phyloP scores from a whole-genome alignment of 2,329 filamentous ascomycete genomes.

The Ophiobolus disseminans region DNA sequence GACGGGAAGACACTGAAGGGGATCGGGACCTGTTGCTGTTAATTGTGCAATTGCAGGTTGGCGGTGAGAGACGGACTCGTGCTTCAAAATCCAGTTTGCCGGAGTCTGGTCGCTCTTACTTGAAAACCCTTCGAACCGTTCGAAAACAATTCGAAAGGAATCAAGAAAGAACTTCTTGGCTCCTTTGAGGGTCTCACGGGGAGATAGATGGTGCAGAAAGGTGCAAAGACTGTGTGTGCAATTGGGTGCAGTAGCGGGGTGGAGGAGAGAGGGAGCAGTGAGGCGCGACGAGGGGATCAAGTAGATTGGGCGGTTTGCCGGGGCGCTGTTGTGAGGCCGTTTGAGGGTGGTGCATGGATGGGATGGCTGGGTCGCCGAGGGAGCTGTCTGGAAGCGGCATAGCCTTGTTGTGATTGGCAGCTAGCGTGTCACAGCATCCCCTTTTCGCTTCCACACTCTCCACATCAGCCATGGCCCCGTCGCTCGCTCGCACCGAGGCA shows the following conservation, averaged over 20 bases:
- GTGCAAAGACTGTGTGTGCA: constrained; percentile 40
- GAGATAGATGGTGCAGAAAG: constrained; percentile 28
- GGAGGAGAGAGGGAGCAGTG: constrained; percentile 44
- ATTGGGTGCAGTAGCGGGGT: constrained; percentile 50
- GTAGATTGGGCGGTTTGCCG: constrained; percentile 43
- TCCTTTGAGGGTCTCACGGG: constrained; percentile 45
- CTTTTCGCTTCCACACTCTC: constrained; percentile 22
- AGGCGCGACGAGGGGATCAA: constrained; percentile 42
- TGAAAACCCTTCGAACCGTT: constrained; percentile 67
- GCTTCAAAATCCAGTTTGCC: constrained; percentile 99
- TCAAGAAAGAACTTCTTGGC: constrained; percentile 65
- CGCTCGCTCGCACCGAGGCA: constrained; percentile 33
- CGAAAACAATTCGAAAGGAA: constrained; percentile 67
- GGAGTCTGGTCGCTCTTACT: constrained; percentile 78
- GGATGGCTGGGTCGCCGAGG: constrained; percentile 25
- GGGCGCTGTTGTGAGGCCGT: constrained; percentile 37
- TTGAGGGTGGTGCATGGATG: constrained; percentile 23
- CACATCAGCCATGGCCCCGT: background rate
- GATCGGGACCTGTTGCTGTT: constrained; percentile 64
- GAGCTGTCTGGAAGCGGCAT: constrained; percentile 34
- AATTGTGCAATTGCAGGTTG: background rate
- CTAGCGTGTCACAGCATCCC: constrained; percentile 35
- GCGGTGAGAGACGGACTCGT: constrained; percentile 67
- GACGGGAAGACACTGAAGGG: constrained; percentile 99
- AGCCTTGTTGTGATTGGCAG: constrained; percentile 22